phyloP scores from a whole-genome alignment of 345 rosid species.

The Streptanthus diversifolius region DNA sequence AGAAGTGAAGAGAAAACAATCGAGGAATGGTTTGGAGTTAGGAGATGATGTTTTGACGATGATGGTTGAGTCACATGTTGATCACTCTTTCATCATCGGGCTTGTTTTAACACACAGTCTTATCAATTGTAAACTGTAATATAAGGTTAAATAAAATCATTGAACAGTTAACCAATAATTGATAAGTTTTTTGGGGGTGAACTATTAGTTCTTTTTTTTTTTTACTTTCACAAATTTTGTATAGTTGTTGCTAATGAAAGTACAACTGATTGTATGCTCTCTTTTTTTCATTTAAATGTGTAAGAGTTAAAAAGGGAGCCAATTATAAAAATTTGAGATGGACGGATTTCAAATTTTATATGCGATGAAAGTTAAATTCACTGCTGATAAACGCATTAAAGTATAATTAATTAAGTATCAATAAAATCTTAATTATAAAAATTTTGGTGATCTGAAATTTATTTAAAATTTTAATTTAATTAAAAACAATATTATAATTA shows the following conservation, averaged over 20 bases:
- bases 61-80: constrained; percentile 53
- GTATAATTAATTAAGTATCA: background rate
- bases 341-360: background rate
- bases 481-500: too few relatives aligned
- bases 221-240: background rate
- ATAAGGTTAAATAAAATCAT: background rate
- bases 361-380: background rate
- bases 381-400: background rate
- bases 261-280: constrained; percentile 13
- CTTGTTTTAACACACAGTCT: constrained; percentile 48
- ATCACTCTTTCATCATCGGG: constrained; percentile 51
- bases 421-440: background rate
- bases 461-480: too few relatives aligned
- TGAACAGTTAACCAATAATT: background rate
- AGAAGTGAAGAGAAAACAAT: constrained; percentile 50
- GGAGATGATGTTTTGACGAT: constrained; percentile 57
- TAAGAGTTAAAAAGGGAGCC: background rate
- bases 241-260: background rate
- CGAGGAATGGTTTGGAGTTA: constrained; percentile 40
- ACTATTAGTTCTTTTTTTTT: background rate
- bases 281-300: background rate
- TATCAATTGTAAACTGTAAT: constrained; percentile 32
- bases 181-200: background rate
- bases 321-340: background rate
- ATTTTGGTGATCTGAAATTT: background rate